Conservation (phyloP, 139 green algal species). For the Chlamydomonas schloesseri region DNA sequence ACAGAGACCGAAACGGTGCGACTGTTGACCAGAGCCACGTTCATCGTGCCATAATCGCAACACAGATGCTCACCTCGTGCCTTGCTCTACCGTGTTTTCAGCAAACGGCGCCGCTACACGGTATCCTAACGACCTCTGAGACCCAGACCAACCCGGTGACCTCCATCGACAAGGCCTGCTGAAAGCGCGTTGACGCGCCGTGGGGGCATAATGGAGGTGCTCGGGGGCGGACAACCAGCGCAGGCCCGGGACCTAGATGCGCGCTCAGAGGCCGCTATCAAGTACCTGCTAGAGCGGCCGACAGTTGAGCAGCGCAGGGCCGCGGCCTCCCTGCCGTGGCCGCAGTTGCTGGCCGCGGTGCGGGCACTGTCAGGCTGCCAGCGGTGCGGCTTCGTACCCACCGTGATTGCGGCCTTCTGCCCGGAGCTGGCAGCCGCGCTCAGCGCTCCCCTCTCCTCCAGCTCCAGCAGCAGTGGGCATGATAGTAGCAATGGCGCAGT, state of each 20-base stretch:
- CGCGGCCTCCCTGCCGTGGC: neutral
- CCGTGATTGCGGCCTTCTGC: constrained; percentile 29
- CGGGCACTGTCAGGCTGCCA: constrained; percentile 15
- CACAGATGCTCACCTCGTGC: too few species aligned
- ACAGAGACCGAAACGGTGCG: too few species aligned
- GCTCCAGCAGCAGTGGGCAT: too few species aligned
- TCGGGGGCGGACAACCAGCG: too few species aligned
- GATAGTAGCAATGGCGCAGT: too few species aligned
- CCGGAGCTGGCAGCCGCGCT: neutral
- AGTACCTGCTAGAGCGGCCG: neutral
- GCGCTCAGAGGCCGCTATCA: neutral
- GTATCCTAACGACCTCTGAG: neutral
- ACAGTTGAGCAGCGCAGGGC: neutral
- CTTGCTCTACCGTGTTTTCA: neutral
- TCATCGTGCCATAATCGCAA: too few species aligned
- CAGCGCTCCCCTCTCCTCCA: neutral
- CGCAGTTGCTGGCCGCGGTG: constrained; percentile 8
- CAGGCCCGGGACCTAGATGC: too few species aligned
- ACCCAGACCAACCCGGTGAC: constrained; percentile 6
- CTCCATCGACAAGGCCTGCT: constrained; percentile 2
- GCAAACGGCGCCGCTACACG: neutral
- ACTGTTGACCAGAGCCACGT: too few species aligned
- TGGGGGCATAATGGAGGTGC: too few species aligned
- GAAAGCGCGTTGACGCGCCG: too few species aligned
- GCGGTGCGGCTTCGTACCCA: constrained; percentile 40